A percentile compares a stretch with the other conserved stretches of the same genome.
These are phyloP conservation scores for Sideroxylon spinosum DNA, from an alignment of 179 eudicot species.

Conservation along the genomic window DNA sequence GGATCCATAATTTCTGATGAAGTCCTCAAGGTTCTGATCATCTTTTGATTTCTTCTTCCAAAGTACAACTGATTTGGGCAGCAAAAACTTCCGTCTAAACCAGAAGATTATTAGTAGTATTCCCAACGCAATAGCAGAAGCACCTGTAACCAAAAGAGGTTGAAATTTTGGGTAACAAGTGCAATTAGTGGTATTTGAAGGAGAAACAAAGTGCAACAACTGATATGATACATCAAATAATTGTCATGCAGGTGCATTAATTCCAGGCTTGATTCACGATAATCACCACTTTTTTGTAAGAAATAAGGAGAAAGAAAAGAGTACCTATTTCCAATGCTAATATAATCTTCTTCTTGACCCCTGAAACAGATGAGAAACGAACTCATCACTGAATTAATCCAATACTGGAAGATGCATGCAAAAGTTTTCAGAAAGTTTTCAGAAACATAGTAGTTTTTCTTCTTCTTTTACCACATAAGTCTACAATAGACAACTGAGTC, in stretches of 20 bases:
- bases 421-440: neutral
- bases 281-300: neutral
- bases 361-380: neutral
- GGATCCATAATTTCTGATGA: conserved; percentile 7
- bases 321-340: neutral
- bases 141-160: neutral
- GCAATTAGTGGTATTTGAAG: too few species aligned
- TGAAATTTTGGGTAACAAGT: neutral
- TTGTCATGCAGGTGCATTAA: too few species aligned
- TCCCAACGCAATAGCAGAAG: neutral
- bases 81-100: neutral
- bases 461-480: too few species aligned
- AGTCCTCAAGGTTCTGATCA: conserved; percentile 8
- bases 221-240: too few species aligned
- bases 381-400: neutral
- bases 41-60: conserved; percentile 3
- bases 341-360: neutral
- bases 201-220: too few species aligned
- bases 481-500: too few species aligned
- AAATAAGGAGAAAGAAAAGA: neutral
- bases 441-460: too few species aligned
- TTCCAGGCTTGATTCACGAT: too few species aligned
- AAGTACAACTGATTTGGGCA: neutral
- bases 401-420: neutral
- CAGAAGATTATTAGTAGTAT: neutral